Evolutionary conservation across 768 basidiomycete species (phyloP), one percentile per base, ranked within the genome.

Genomic region (Tricholoma bakamatsutake): DNA sequence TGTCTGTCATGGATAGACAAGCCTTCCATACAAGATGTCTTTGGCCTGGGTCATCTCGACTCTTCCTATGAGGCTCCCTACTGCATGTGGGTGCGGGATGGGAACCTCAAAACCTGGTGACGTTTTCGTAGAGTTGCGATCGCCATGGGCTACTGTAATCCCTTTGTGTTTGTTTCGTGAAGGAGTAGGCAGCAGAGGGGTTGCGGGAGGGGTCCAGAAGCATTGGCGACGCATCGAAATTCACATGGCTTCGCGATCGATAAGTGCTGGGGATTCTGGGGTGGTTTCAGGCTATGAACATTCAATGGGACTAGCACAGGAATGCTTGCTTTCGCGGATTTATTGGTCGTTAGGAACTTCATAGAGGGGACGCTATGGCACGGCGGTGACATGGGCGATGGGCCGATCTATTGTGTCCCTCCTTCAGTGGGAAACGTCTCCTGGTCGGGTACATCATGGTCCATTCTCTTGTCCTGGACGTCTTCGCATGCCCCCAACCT

Each of bases 201-300:
- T 59, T 55, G 59, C 63, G 62, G 73, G 62, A 54, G 74, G 72
- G 72, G 73, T 69, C 69, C 76, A 73, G 60, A 82, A 83, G 75
- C 73, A 78, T 70, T 69, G 73, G 70, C 67, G 69, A 69, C 79
- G 76, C 79, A 75, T 72, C 73, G 66, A 80, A 79, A 78, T 64
- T 65, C 66, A 64, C 77, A 75, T 82, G 81, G 81, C 80, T 71
- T 65, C 71, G 77, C 72, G 73, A 69, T 56, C 51, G 57, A 61
- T 48, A 45, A 28, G 50, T 54, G 40, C 57, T 50, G 45, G 59
- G 57, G 60, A 49, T 43, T 40, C 28, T 37, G 54, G 59, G 28
- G 52, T 28, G 48, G 48, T 28, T 42, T 6, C 17, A 40, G 55
- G 39, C 49, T 50, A 42, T 53, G 51, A 57, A 60, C 57, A 52